phyloP scores from a whole-genome alignment of 2,329 filamentous ascomycete genomes.

The Xylariaceae sp. region DNA sequence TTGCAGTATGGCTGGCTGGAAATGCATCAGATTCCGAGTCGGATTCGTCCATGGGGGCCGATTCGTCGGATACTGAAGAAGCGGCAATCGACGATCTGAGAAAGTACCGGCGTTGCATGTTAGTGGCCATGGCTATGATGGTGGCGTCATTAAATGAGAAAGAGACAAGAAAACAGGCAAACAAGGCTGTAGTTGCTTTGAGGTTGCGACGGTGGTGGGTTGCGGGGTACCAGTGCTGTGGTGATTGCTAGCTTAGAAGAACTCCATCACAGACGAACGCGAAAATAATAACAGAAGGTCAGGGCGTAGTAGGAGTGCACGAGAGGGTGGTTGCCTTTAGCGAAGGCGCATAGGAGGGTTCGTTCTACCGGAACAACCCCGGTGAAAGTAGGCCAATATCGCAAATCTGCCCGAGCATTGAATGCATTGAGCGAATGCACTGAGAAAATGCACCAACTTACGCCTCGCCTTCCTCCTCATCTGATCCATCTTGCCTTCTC shows the following conservation, averaged over 20 bases:
- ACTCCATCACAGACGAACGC: not conserved
- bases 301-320: no score
- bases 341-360: not conserved
- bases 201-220: not conserved
- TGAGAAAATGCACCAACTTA: no score
- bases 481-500: conserved; percentile 57
- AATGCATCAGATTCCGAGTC: conserved; percentile 68
- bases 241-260: not conserved
- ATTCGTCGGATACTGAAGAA: conserved; percentile 72
- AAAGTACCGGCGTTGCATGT: not conserved
- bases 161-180: not conserved
- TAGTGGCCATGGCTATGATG: conserved; percentile 1
- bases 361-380: not conserved
- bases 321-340: no score
- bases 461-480: conserved; percentile 81
- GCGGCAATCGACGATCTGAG: conserved; percentile 63
- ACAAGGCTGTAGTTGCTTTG: not conserved
- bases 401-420: conserved; percentile 29
- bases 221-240: not conserved
- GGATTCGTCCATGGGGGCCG: conserved; percentile 86
- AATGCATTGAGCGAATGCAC: no score
- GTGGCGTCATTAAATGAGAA: not conserved
- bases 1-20: conserved; percentile 34
- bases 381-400: not conserved
- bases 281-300: not conserved